A percentile compares a stretch with the other conserved stretches of the same genome.
phyloP scores from a whole-genome alignment of 179 eudicot species.

The Sideroxylon spinosum region DNA sequence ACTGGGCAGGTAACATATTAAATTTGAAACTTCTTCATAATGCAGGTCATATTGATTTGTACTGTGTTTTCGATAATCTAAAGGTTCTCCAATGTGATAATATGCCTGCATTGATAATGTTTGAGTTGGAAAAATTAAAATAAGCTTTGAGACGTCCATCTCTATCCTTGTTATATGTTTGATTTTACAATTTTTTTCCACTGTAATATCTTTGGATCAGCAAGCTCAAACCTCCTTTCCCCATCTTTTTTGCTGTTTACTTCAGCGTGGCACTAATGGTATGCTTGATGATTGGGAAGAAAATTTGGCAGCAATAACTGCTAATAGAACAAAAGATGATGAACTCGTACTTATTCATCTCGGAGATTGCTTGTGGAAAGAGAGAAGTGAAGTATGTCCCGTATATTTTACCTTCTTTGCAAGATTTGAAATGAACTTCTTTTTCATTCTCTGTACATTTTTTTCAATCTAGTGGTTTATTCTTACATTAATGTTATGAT shows the following conservation, averaged over 20 bases:
- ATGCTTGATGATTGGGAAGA: slow-evolving; percentile 94
- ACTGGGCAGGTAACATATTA: slow-evolving; percentile 47
- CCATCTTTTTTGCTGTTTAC: neutral
- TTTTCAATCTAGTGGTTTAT: slow-evolving; percentile 10
- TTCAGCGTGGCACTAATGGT: slow-evolving; percentile 35
- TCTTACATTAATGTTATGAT: slow-evolving; percentile 18
- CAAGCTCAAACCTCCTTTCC: slow-evolving; percentile 2
- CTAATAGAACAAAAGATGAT: slow-evolving; percentile 90
- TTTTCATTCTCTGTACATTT: neutral
- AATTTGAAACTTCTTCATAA: neutral
- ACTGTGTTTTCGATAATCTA: neutral
- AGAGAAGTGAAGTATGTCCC: slow-evolving; percentile 64
- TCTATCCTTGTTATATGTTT: neutral
- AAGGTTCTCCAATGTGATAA: neutral
- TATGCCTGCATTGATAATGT: neutral
- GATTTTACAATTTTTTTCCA: neutral
- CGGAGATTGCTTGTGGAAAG: slow-evolving; percentile 90
- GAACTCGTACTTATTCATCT: slow-evolving; percentile 91
- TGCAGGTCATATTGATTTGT: neutral
- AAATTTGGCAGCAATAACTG: slow-evolving; percentile 85
- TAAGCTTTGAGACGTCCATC: neutral
- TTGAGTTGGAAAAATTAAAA: neutral
- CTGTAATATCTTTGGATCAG: neutral
- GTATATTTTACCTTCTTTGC: slow-evolving; percentile 11
- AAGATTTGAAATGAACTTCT: neutral